A percentile compares a stretch with the other conserved stretches of the same genome.
Evolutionary conservation across 805 yeast species (phyloP).

Genomic region (Candida loeiensis): DNA sequence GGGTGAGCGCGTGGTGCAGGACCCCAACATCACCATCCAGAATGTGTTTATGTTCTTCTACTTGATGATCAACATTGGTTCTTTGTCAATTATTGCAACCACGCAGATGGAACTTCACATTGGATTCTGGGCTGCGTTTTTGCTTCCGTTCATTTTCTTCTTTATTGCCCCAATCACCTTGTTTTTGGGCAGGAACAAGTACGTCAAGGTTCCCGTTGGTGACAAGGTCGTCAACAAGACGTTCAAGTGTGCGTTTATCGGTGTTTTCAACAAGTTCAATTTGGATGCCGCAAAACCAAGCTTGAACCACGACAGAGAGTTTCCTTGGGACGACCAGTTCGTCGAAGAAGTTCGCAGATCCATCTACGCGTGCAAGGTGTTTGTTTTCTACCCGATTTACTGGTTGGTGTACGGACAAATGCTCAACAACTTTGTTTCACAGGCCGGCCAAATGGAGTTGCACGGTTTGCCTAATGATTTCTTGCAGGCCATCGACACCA

Average conservation of each 20-base stretch:
- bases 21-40: constrained; percentile 69
- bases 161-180: constrained; percentile 50
- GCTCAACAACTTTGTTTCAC: constrained; percentile 68
- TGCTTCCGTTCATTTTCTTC: constrained; percentile 63
- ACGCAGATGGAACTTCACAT: constrained; percentile 63
- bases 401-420: constrained; percentile 73
- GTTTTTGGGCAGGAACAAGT: constrained; percentile 50
- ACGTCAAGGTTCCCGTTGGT: constrained; percentile 57
- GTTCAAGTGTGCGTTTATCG: constrained; percentile 42
- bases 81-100: constrained; percentile 72
- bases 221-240: constrained; percentile 58
- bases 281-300: constrained; percentile 59
- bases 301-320: constrained; percentile 42
- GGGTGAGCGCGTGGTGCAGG: constrained; percentile 44
- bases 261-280: constrained; percentile 45
- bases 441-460: constrained; percentile 68
- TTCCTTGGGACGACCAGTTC: constrained; percentile 63
- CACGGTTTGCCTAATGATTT: constrained; percentile 81
- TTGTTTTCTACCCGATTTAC: constrained; percentile 65
- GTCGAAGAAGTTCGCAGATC: constrained; percentile 72
- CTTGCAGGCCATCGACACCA: constrained; percentile 70
- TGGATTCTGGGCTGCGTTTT: constrained; percentile 73
- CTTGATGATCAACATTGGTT: constrained; percentile 72
- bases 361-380: constrained; percentile 68
- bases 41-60: constrained; percentile 74